Evolutionary conservation across 192 early-diverging fungal genomes (phyloP).

Genomic region (Bifiguratus adelaidae): DNA sequence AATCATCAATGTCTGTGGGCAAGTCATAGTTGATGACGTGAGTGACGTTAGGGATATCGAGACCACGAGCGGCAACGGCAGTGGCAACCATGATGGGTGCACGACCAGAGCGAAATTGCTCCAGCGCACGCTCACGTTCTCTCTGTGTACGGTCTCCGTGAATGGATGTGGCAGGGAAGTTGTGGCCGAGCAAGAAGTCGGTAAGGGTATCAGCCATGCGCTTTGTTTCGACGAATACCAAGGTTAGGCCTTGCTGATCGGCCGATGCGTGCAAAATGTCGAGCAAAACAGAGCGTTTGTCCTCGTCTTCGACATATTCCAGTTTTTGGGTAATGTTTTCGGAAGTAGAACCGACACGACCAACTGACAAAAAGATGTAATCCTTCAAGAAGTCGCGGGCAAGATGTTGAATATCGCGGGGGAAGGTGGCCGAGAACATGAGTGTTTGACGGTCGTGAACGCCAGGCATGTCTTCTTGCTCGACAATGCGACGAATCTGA

Average conservation of each 20-base stretch:
- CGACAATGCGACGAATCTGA: constrained; percentile 85
- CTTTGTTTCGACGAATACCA: constrained; percentile 98
- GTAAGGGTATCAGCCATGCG: constrained; percentile 86
- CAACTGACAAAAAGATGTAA: constrained; percentile 85
- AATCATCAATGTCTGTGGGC: constrained; percentile 73
- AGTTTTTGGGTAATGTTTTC: constrained; percentile 95
- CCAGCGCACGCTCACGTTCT: constrained; percentile 57
- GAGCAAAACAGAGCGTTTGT: constrained; percentile 85
- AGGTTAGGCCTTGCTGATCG: constrained; percentile 59
- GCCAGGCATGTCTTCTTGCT: constrained; percentile 60
- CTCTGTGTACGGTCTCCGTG: constrained; percentile 61
- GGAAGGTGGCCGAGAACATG: constrained; percentile 97
- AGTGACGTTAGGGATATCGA: constrained; percentile 83
- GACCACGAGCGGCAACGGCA: constrained; percentile 77
- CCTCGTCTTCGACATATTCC: constrained; percentile 89
- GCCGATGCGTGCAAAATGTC: constrained; percentile 64
- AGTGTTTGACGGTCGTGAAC: constrained; percentile 75
- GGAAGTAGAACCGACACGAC: constrained; percentile 91
- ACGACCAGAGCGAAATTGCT: constrained; percentile 45
- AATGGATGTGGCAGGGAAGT: constrained; percentile 67
- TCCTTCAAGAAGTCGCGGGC: constrained; percentile 75
- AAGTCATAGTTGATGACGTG: constrained; percentile 87
- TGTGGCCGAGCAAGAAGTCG: constrained; percentile 67
- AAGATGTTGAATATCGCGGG: constrained; percentile 79
- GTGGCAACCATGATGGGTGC: constrained; percentile 78